Conservation (phyloP, 2,329 filamentous ascomycete genomes). For the Fusarium protoensiforme region DNA sequence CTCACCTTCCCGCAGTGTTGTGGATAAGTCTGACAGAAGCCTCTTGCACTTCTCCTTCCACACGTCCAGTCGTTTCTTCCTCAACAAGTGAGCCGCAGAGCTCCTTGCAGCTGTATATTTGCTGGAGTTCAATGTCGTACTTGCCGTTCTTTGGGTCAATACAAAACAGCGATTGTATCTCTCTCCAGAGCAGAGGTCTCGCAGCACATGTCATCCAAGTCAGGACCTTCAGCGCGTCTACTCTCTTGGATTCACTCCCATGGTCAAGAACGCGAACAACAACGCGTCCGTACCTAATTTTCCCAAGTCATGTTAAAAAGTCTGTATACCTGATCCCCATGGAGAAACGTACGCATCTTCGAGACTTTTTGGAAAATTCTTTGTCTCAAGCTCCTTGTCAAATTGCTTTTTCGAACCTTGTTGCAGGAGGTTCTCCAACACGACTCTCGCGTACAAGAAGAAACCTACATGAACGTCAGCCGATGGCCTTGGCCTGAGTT, state of each 20-base stretch:
- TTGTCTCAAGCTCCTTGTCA: background rate
- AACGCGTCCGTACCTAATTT: background rate
- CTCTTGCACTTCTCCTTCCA: background rate
- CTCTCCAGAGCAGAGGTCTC: background rate
- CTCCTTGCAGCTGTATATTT: background rate
- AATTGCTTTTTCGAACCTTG: background rate
- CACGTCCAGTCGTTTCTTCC: no score
- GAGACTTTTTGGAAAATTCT: background rate
- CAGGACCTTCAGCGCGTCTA: background rate
- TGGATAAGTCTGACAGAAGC: background rate
- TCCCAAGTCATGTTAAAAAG: no score
- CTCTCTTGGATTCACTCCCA: background rate
- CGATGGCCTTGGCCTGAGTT: no score
- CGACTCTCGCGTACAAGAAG: background rate
- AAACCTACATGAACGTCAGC: background rate
- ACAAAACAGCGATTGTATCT: background rate
- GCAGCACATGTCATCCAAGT: background rate
- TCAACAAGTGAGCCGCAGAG: background rate
- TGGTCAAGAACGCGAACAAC: background rate
- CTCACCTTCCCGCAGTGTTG: background rate
- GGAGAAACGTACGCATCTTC: background rate
- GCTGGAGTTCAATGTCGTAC: rapidly evolving
- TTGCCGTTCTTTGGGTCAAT: background rate
- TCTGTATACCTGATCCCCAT: no score
- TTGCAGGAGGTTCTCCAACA: background rate